phyloP scores from a whole-genome alignment of 1,139 yeast genomes.

The Magnusiomyces suaveolens region DNA sequence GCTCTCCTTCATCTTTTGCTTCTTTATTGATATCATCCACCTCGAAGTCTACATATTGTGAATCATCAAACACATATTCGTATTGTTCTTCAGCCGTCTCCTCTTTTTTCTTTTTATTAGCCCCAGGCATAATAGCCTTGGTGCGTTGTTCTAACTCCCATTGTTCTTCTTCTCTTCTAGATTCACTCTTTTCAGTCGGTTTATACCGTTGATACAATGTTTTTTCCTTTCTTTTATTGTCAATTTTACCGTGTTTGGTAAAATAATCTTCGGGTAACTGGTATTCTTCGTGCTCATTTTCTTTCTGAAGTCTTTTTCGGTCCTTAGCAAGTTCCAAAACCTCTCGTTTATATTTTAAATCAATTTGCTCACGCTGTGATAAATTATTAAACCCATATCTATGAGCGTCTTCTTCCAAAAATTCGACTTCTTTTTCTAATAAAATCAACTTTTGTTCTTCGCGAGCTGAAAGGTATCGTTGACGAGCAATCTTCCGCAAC shows the following conservation, averaged over 20 bases:
- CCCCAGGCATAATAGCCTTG: conserved; percentile 34
- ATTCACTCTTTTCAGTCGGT: conserved; percentile 20
- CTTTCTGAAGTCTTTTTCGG: conserved; percentile 31
- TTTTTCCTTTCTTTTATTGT: conserved; percentile 42
- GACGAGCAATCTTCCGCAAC: conserved; percentile 41
- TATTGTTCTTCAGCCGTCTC: conserved; percentile 38
- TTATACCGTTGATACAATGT: conserved; percentile 32
- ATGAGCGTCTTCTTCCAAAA: conserved; percentile 40
- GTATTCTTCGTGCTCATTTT: conserved; percentile 34
- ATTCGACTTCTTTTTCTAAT: conserved; percentile 41
- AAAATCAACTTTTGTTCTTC: conserved; percentile 40
- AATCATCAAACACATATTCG: conserved; percentile 77
- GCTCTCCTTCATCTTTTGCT: conserved; percentile 22
- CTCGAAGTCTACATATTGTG: conserved; percentile 61
- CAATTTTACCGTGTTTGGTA: conserved; percentile 44
- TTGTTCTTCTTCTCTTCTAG: conserved; percentile 20
- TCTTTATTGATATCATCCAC: conserved; percentile 31
- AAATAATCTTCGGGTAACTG: conserved; percentile 49
- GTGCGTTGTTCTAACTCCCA: conserved; percentile 60
- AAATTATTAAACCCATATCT: conserved; percentile 43
- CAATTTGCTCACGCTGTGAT: conserved; percentile 42
- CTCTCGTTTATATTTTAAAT: conserved; percentile 43
- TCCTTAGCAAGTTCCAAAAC: conserved; percentile 37
- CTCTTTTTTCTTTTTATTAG: conserved; percentile 26
- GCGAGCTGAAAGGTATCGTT: conserved; percentile 39